Conservation (phyloP, 2,329 filamentous ascomycete species). For the Drechslera avenae region DNA sequence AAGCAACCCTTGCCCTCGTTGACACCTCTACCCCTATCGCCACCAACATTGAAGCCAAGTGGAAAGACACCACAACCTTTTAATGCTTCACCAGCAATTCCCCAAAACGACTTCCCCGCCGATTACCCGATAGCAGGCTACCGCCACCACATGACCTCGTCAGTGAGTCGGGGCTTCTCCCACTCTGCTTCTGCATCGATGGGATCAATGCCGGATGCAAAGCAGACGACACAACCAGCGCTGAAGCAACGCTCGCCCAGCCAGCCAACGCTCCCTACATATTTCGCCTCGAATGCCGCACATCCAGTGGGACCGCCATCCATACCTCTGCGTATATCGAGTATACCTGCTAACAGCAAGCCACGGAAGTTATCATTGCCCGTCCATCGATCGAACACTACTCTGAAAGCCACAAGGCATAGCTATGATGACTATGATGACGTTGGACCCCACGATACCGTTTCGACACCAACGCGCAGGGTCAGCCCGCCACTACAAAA, state of each 20-base stretch:
- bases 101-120: slow-evolving; percentile 19
- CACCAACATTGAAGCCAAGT: slow-evolving; percentile 42
- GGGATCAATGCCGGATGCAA: slow-evolving; percentile 6
- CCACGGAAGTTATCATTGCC: slow-evolving; percentile 42
- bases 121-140: slow-evolving; percentile 23
- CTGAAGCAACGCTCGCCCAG: slow-evolving; percentile 28
- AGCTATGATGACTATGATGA: slow-evolving; percentile 19
- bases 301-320: slow-evolving; percentile 25
- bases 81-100: slow-evolving; percentile 27
- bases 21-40: slow-evolving; percentile 41
- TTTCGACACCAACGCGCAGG: slow-evolving; percentile 15
- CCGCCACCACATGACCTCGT: slow-evolving; percentile 5
- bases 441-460: slow-evolving; percentile 3
- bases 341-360: slow-evolving; percentile 39
- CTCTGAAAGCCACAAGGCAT: slow-evolving; percentile 9
- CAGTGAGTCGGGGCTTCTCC: slow-evolving; percentile 8
- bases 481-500: slow-evolving; percentile 32
- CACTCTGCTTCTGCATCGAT: slow-evolving; percentile 33
- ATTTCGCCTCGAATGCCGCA: slow-evolving; percentile 17
- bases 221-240: slow-evolving; percentile 1
- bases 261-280: slow-evolving; percentile 27
- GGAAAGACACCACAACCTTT: slow-evolving; percentile 40
- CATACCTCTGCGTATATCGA: slow-evolving; percentile 44
- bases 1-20: slow-evolving; percentile 33
- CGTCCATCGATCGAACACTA: slow-evolving; percentile 23